These are phyloP conservation scores for Xylaria sp. DNA, from an alignment of 2,329 filamentous ascomycete species.

Conservation along the genomic window DNA sequence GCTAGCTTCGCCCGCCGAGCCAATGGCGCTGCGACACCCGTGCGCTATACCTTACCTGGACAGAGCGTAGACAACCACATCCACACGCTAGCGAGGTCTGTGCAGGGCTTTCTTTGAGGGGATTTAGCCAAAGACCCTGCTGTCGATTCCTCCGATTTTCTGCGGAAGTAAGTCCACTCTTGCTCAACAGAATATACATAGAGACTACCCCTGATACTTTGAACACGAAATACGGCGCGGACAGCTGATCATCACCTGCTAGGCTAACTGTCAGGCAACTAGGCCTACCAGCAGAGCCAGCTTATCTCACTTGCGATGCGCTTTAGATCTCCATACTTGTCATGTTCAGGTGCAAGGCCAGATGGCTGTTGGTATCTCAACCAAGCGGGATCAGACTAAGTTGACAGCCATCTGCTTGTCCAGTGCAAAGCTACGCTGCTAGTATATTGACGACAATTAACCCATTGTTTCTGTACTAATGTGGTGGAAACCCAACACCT, in stretches of 20 bases:
- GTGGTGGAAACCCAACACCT: not conserved
- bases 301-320: not conserved
- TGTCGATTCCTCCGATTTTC: not conserved
- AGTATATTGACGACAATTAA: not conserved
- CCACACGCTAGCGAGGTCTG: not conserved
- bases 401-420: too few species aligned
- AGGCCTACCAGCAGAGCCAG: not conserved
- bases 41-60: too few species aligned
- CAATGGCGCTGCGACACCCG: not conserved
- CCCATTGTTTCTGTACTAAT: not conserved
- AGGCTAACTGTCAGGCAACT: not conserved
- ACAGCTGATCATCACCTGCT: not conserved
- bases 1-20: not conserved
- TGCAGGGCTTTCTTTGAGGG: constrained; percentile 12
- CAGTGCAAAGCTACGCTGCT: not conserved
- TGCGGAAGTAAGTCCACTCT: not conserved
- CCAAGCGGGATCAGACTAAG: not conserved
- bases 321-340: not conserved
- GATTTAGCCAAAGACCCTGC: constrained; percentile 1
- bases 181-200: not conserved
- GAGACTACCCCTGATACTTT: not conserved
- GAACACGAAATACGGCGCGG: constrained; percentile 23
- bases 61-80: too few species aligned
- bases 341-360: not conserved
- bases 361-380: not conserved